These are phyloP conservation scores for Coemansia sp. DNA, from an alignment of 192 early-diverging fungal species.

Conservation along the genomic window DNA sequence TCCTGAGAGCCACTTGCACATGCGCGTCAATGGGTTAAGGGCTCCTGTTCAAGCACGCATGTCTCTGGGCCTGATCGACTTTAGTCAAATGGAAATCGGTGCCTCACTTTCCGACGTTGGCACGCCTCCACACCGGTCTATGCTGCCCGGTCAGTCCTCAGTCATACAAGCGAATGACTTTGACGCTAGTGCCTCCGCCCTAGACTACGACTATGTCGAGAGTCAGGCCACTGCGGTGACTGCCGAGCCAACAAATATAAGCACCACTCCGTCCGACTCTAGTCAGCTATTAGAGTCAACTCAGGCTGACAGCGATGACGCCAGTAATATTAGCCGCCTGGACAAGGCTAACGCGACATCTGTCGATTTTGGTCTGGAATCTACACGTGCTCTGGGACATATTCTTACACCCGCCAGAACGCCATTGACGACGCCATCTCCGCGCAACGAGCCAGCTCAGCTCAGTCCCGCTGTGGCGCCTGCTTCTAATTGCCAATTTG, in stretches of 20 bases:
- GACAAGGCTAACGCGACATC: not conserved
- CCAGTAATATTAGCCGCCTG: not conserved
- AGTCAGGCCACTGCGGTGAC: slow-evolving; percentile 36
- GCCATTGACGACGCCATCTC: slow-evolving; percentile 32
- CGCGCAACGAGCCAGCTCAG: slow-evolving; percentile 3
- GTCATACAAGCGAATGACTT: not conserved
- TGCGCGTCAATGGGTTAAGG: slow-evolving; percentile 28
- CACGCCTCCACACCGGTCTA: slow-evolving; percentile 15
- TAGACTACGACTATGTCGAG: not conserved
- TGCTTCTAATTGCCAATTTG: slow-evolving; percentile 11
- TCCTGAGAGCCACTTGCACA: slow-evolving; percentile 2
- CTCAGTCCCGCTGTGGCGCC: slow-evolving; percentile 8
- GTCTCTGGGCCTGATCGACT: slow-evolving; percentile 55
- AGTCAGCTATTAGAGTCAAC: slow-evolving; percentile 5
- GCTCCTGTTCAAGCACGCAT: slow-evolving; percentile 33
- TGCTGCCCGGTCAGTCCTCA: not conserved
- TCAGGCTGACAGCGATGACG: slow-evolving; percentile 8
- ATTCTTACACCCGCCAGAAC: slow-evolving; percentile 30
- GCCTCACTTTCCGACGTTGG: slow-evolving; percentile 27
- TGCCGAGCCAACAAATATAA: slow-evolving; percentile 1
- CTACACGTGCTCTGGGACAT: not conserved
- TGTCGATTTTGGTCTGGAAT: not conserved
- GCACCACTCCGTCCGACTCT: not conserved
- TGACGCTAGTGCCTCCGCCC: not conserved
- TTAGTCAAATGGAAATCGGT: slow-evolving; percentile 47